A percentile compares a stretch with the other conserved stretches of the same genome.
phyloP scores from a whole-genome alignment of 495 filamentous ascomycete genomes.

The Thermochaetoides thermophila region DNA sequence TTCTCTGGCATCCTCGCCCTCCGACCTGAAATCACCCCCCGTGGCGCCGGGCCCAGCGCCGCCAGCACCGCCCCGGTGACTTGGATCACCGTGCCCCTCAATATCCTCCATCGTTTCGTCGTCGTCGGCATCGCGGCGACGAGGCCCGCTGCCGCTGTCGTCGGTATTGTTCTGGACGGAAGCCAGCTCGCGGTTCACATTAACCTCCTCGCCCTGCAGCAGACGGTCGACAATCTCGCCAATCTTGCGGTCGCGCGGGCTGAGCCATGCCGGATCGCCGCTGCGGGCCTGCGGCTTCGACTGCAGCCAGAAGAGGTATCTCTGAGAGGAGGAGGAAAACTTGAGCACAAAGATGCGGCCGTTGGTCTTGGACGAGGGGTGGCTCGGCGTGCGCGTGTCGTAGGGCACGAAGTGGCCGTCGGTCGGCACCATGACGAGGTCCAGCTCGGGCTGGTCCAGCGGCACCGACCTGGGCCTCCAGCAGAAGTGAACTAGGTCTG shows the following conservation, averaged over 20 bases:
- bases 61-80: constrained; percentile 46
- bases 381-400: constrained; percentile 33
- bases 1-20: constrained; percentile 74
- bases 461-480: constrained; percentile 53
- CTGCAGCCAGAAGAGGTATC: constrained; percentile 94
- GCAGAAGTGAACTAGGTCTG: constrained; percentile 87
- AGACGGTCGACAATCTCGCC: constrained; percentile 73
- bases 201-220: constrained; percentile 78
- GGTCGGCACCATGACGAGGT: constrained; percentile 79
- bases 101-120: constrained; percentile 80
- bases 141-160: constrained; percentile 31
- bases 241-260: constrained; percentile 62
- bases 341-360: constrained; percentile 89
- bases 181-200: constrained; percentile 63
- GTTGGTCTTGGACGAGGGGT: constrained; percentile 50
- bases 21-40: constrained; percentile 77
- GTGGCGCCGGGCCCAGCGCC: constrained; percentile 77
- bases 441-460: constrained; percentile 54
- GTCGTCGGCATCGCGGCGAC: constrained; percentile 41
- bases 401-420: constrained; percentile 80
- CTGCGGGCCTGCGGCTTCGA: constrained; percentile 62
- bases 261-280: constrained; percentile 65
- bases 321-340: constrained; percentile 82
- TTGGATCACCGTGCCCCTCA: constrained; percentile 45
- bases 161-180: constrained; percentile 45